phyloP scores from a whole-genome alignment of 2,329 filamentous ascomycete genomes.

The Colletotrichum navitas region DNA sequence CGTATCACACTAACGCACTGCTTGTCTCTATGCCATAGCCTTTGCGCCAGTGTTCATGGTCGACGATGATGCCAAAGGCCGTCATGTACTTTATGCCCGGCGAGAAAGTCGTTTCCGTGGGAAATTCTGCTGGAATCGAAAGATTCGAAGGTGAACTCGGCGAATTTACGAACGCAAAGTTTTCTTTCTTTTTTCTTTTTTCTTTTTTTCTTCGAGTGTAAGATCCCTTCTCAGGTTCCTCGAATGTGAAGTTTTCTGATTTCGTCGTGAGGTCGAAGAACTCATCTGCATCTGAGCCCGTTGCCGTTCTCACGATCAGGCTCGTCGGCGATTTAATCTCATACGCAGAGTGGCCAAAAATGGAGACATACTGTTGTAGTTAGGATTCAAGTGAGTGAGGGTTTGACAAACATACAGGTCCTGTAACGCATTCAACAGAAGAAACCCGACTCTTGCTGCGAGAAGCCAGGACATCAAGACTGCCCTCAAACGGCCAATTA shows the following conservation, averaged over 20 bases:
- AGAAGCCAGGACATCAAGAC: no score
- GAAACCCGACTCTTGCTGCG: neutral
- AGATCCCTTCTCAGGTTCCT: neutral
- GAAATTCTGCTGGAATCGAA: neutral
- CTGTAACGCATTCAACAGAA: neutral
- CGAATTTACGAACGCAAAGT: neutral
- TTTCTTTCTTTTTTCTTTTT: no score
- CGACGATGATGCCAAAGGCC: constrained; percentile 1
- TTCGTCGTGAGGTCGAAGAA: neutral
- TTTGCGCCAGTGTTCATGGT: neutral
- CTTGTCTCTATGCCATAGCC: constrained; percentile 1
- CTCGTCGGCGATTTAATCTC: neutral
- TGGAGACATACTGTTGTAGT: neutral
- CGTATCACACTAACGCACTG: neutral
- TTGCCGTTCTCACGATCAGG: neutral
- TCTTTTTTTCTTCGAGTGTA: no score
- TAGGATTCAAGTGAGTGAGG: no score
- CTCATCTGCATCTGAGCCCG: neutral
- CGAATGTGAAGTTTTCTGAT: neutral
- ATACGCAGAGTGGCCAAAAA: neutral
- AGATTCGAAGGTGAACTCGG: no score
- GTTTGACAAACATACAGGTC: neutral
- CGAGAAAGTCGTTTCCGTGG: neutral
- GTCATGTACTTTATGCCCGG: neutral
- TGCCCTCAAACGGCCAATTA: no score